Evolutionary conservation across 2,329 filamentous ascomycete species (phyloP).

Genomic region (Colletotrichum camelliae): DNA sequence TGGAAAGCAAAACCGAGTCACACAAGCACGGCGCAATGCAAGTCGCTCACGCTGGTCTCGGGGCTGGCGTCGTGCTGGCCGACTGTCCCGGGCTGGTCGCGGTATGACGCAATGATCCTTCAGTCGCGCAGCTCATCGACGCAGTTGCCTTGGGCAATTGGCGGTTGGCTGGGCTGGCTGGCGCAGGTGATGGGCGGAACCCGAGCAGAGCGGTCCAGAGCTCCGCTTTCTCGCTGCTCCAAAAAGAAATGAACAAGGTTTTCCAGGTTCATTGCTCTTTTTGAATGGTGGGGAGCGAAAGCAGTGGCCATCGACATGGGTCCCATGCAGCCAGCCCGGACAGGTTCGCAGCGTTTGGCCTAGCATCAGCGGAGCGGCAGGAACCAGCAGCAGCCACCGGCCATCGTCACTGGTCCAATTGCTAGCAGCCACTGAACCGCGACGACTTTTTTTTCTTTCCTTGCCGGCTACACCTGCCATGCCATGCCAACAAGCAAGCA

Average conservation of each 20-base stretch:
- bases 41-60: background rate
- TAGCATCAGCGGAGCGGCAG: background rate
- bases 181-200: background rate
- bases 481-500: background rate
- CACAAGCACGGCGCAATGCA: background rate
- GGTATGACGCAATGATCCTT: constrained; percentile 16
- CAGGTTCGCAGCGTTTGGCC: background rate
- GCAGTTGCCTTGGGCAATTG: constrained; percentile 5
- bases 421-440: background rate
- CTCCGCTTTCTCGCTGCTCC: background rate
- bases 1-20: background rate
- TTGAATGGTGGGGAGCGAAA: constrained; percentile 11
- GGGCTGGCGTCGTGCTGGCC: background rate
- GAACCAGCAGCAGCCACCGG: background rate
- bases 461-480: background rate
- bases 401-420: background rate
- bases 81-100: constrained; percentile 7
- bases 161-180: background rate
- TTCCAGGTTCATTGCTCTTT: constrained; percentile 14
- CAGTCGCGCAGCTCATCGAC: constrained; percentile 1
- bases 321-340: constrained; percentile 3
- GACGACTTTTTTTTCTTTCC: background rate
- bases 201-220: background rate
- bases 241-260: constrained; percentile 20
- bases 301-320: constrained; percentile 9